phyloP scores from a whole-genome alignment of 768 basidiomycete species.

The Trametopsis cervina region DNA sequence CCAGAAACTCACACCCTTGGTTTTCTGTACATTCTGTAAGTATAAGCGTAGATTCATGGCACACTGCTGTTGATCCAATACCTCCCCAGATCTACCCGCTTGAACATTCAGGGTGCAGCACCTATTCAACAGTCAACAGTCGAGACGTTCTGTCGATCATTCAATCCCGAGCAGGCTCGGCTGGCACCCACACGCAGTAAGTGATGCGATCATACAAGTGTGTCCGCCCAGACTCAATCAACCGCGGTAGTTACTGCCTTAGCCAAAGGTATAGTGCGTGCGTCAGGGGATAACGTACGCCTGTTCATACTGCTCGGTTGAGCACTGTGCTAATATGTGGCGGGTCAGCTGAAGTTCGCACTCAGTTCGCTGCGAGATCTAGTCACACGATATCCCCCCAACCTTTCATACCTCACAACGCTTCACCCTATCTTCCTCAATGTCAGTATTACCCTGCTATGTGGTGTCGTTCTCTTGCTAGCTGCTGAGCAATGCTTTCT shows the following conservation, averaged over 20 bases:
- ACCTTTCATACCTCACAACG: constrained; percentile 53
- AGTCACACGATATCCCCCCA: constrained; percentile 53
- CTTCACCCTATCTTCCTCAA: constrained; percentile 64
- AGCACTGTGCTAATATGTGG: not conserved
- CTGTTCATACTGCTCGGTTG: not conserved
- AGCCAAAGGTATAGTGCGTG: constrained; percentile 53
- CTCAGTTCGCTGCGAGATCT: constrained; percentile 55
- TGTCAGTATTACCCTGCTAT: constrained; percentile 29
- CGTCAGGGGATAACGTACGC: constrained; percentile 51
- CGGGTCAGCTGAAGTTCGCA: constrained; percentile 38
- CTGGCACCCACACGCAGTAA: constrained; percentile 63
- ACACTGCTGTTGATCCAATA: not conserved
- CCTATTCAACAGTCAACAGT: constrained; percentile 39
- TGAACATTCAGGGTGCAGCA: constrained; percentile 32
- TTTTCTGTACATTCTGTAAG: constrained; percentile 69
- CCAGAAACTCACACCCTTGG: constrained; percentile 53
- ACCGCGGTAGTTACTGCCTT: constrained; percentile 48
- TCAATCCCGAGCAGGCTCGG: constrained; percentile 57
- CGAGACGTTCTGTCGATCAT: constrained; percentile 52
- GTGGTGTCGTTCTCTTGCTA: not conserved
- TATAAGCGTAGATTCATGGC: not conserved
- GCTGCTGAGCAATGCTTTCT: not conserved
- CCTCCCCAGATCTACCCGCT: constrained; percentile 47
- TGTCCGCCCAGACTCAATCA: not conserved
- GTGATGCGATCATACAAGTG: constrained; percentile 12